A percentile compares a stretch with the other conserved stretches of the same genome.
phyloP scores from a whole-genome alignment of 495 filamentous ascomycete genomes.

The Hypoxylon intermedium region DNA sequence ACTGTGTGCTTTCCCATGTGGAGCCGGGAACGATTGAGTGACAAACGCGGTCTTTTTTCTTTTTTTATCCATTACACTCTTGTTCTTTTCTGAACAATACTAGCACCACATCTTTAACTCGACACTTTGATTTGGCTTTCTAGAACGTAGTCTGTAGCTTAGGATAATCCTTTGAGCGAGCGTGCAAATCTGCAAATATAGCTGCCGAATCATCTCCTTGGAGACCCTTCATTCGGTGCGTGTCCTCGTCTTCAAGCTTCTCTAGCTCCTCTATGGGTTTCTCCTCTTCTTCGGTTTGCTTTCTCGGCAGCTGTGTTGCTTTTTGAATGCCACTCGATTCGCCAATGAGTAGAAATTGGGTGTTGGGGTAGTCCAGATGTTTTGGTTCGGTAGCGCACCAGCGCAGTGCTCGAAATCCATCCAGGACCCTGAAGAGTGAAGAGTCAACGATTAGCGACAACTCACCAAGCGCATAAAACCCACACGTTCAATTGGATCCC shows the following conservation, averaged over 20 bases:
- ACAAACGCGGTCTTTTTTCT: too few relatives aligned
- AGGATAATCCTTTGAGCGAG: conserved; percentile 47
- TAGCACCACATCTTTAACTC: too few relatives aligned
- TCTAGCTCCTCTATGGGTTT: conserved; percentile 62
- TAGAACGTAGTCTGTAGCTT: conserved; percentile 52
- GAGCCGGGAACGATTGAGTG: too few relatives aligned
- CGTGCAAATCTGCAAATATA: conserved; percentile 54
- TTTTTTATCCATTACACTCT: too few relatives aligned
- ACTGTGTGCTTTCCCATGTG: too few relatives aligned
- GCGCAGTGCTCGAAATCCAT: conserved; percentile 75
- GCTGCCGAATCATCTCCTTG: conserved; percentile 46
- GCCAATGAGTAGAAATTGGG: conserved; percentile 85
- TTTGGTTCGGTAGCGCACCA: conserved; percentile 80
- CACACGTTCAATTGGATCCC: too few relatives aligned
- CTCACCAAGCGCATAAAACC: too few relatives aligned
- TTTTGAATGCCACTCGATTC: conserved; percentile 69
- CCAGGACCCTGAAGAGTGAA: conserved; percentile 54
- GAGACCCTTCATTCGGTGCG: conserved; percentile 47
- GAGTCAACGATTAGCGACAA: conserved; percentile 35
- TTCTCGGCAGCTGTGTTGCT: conserved; percentile 63
- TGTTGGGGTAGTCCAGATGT: conserved; percentile 77
- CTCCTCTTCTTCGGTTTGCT: conserved; percentile 62
- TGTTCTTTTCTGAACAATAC: too few relatives aligned
- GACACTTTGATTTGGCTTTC: too few relatives aligned
- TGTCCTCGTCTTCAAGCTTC: conserved; percentile 54